phyloP scores from a whole-genome alignment of 2,329 filamentous ascomycete species.

The Pezicula radicicola region DNA sequence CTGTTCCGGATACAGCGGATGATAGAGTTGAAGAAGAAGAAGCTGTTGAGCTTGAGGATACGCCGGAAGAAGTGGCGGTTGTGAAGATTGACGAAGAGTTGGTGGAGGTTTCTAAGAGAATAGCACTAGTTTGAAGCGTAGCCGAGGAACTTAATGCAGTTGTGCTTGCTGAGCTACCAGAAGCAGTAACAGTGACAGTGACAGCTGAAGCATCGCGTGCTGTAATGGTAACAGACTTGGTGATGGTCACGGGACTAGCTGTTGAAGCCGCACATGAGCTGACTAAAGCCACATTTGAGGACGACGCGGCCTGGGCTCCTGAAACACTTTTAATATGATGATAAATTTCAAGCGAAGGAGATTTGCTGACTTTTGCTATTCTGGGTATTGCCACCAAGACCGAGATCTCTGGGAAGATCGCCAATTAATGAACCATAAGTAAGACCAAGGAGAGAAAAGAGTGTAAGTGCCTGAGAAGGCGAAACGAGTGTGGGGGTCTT shows the following conservation, averaged over 20 bases:
- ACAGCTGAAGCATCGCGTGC: neutral
- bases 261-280: no score
- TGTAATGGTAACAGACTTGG: no score
- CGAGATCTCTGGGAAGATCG: neutral
- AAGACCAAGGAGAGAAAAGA: neutral
- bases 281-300: neutral
- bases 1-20: neutral
- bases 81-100: no score
- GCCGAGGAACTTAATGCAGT: no score
- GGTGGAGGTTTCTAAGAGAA: no score
- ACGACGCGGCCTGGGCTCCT: neutral
- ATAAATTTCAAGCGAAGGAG: neutral
- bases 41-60: neutral
- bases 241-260: no score
- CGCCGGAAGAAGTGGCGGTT: no score
- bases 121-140: no score
- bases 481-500: conserved; percentile 1
- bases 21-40: neutral
- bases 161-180: no score
- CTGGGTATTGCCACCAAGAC: no score
- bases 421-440: neutral
- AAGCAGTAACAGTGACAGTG: neutral
- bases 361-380: no score
- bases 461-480: neutral
- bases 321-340: neutral